Evolutionary conservation across 2,329 filamentous ascomycete genomes (phyloP), one percentile per base, ranked within the genome.

Genomic region (Periglandula ipomoeae): DNA sequence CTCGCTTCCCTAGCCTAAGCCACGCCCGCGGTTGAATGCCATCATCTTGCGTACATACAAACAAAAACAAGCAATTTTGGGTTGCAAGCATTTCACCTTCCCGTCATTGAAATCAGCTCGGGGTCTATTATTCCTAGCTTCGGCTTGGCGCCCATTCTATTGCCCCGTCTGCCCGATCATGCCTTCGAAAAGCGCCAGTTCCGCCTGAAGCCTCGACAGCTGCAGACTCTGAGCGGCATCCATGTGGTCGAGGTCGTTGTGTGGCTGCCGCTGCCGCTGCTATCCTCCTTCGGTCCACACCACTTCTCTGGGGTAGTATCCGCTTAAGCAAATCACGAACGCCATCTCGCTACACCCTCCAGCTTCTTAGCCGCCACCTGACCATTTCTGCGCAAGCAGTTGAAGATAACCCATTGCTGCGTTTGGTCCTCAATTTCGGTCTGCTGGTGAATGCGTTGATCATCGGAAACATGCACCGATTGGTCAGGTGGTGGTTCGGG

Each of bases 261-360:
- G 45, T 47, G 45, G 26, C 15, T 41, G 35, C 37, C 30, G 26
- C 19, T 11, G 15, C 26, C 8, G 26, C 26, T 30, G 32, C 30
- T 43, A 48, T 32, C n/a, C 46, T 22, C n/a, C n/a, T 27, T 27
- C 34, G 46, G 30, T 48, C 46, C 46, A 48, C 46, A 48, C 15
- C 35, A 27, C 17, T 22, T 32, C 38, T 27, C 38, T 27, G 19
- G 27, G 27, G 32, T 42, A 19, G 24, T n/a, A 47, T 47, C n/a
- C 45, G 13, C 20, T 42, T 35, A 24, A 34, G 38, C 39, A 48
- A 43, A 48, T 41, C 45, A 35, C 13, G 19, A 17, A 20, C 24
- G 37, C 37, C 45, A 24, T 41, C 20, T 39, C 23, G 34, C 32
- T n/a, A 40, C 26, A 37, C 39, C 20, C 10, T 26, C 38, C 23